Conservation (phyloP, 805 yeast genomes). For the Nakazawaea laoshanensis region DNA sequence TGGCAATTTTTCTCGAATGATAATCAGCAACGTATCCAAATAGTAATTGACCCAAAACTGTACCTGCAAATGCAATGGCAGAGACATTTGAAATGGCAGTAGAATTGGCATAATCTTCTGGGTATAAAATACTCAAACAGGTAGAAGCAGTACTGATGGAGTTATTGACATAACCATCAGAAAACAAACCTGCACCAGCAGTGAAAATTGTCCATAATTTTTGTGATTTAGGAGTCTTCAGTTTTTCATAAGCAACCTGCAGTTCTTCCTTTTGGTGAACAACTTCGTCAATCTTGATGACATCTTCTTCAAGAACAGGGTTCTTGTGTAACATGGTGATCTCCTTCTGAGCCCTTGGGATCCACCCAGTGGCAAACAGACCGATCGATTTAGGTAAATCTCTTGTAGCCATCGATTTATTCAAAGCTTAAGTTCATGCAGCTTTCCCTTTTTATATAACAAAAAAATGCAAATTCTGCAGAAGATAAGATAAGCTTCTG, state of each 20-base stretch:
- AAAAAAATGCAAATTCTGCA: no score
- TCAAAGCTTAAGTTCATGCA: no score
- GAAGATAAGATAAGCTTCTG: no score
- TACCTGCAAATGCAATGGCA: slow-evolving; percentile 87
- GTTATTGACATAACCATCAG: slow-evolving; percentile 90
- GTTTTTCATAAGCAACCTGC: slow-evolving; percentile 7
- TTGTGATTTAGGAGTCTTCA: slow-evolving; percentile 12
- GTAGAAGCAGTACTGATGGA: slow-evolving; percentile 73
- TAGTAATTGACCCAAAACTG: slow-evolving; percentile 74
- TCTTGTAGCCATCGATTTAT: slow-evolving; percentile 24
- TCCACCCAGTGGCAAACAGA: slow-evolving; percentile 33
- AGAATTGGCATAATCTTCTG: slow-evolving; percentile 50
- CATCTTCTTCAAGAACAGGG: slow-evolving; percentile 1
- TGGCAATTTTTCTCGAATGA: slow-evolving; percentile 72
- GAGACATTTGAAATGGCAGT: slow-evolving; percentile 72
- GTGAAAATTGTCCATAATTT: slow-evolving; percentile 60
- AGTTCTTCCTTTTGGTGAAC: slow-evolving; percentile 11
- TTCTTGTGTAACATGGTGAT: slow-evolving; percentile 19
- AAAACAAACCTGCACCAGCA: slow-evolving; percentile 88
- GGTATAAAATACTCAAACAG: slow-evolving; percentile 60
- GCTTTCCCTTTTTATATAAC: no score
- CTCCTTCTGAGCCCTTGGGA: slow-evolving; percentile 23
- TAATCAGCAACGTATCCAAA: slow-evolving; percentile 82
- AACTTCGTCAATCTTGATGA: slow-evolving; percentile 13
- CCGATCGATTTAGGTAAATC: slow-evolving; percentile 38